phyloP scores from a whole-genome alignment of 192 early-diverging fungal species.

The Entomortierella parvispora region DNA sequence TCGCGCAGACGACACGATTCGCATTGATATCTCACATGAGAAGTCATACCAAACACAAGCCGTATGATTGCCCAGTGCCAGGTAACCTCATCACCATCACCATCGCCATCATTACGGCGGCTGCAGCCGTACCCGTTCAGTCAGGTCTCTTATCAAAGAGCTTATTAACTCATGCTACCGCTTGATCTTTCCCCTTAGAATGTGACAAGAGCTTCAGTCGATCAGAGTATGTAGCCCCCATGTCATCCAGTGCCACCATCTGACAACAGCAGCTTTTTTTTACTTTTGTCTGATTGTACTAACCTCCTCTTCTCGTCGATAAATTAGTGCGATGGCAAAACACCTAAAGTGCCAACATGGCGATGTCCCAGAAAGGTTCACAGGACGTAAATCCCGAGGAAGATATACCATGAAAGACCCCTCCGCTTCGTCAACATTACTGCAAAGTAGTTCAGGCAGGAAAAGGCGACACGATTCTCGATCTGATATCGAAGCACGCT shows the following conservation, averaged over 20 bases:
- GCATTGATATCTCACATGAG: constrained; percentile 68
- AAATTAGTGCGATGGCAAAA: constrained; percentile 45
- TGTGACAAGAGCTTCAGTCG: constrained; percentile 53
- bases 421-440: constrained; percentile 41
- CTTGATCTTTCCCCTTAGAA: constrained; percentile 5
- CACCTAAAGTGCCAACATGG: constrained; percentile 49
- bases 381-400: constrained; percentile 46
- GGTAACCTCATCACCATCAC: constrained; percentile 10
- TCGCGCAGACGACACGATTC: constrained; percentile 64
- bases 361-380: constrained; percentile 48
- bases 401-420: constrained; percentile 52
- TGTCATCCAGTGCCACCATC: no score
- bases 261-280: neutral
- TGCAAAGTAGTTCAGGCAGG: constrained; percentile 22
- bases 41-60: constrained; percentile 70
- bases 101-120: neutral
- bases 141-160: neutral
- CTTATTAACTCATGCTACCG: neutral
- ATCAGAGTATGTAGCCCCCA: constrained; percentile 30
- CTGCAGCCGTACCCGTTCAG: neutral
- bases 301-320: neutral
- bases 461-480: constrained; percentile 31
- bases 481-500: constrained; percentile 13
- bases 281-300: no score
- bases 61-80: constrained; percentile 61